phyloP scores from a whole-genome alignment of 1,284 basidiomycete genomes.

The Trichosporon coremiiforme region DNA sequence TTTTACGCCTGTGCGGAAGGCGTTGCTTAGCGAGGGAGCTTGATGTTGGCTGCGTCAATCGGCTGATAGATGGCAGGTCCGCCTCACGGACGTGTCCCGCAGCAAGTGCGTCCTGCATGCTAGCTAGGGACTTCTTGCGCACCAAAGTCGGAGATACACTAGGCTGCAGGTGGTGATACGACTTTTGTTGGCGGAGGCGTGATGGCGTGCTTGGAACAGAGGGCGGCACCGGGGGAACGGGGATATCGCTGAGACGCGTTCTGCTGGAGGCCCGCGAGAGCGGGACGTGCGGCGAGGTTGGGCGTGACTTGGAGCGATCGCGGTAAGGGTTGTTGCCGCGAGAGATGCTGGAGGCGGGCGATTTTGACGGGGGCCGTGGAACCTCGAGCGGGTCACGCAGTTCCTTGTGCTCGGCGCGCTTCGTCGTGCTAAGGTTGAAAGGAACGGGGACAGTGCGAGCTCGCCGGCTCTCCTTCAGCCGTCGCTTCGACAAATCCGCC shows the following conservation, averaged over 20 bases:
- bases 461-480: slow-evolving; percentile 36
- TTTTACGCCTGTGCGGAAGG: slow-evolving; percentile 63
- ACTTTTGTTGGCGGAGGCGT: slow-evolving; percentile 51
- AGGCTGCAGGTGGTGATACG: slow-evolving; percentile 43
- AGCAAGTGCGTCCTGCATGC: slow-evolving; percentile 46
- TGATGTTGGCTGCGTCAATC: slow-evolving; percentile 80
- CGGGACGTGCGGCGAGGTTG: slow-evolving; percentile 1
- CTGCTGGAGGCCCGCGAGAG: not conserved
- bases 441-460: slow-evolving; percentile 34
- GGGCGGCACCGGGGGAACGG: slow-evolving; percentile 2
- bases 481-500: slow-evolving; percentile 44
- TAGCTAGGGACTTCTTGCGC: slow-evolving; percentile 50
- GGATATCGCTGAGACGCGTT: slow-evolving; percentile 10
- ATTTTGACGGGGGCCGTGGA: slow-evolving; percentile 5
- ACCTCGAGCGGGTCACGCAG: slow-evolving; percentile 13
- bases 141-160: slow-evolving; percentile 37
- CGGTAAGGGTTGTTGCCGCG: slow-evolving; percentile 11
- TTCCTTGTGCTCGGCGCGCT: slow-evolving; percentile 13
- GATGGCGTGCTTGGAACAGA: slow-evolving; percentile 30
- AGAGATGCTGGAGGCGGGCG: slow-evolving; percentile 1
- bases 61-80: slow-evolving; percentile 28
- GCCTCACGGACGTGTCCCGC: slow-evolving; percentile 30
- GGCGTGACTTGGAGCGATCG: not conserved
- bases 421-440: slow-evolving; percentile 27
- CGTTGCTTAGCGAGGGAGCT: slow-evolving; percentile 70